Percentiles rank a stretch among this genome's conserved stretches.
Conservation (phyloP, 2,329 filamentous ascomycete genomes). For the Trichoderma brevicompactum region DNA sequence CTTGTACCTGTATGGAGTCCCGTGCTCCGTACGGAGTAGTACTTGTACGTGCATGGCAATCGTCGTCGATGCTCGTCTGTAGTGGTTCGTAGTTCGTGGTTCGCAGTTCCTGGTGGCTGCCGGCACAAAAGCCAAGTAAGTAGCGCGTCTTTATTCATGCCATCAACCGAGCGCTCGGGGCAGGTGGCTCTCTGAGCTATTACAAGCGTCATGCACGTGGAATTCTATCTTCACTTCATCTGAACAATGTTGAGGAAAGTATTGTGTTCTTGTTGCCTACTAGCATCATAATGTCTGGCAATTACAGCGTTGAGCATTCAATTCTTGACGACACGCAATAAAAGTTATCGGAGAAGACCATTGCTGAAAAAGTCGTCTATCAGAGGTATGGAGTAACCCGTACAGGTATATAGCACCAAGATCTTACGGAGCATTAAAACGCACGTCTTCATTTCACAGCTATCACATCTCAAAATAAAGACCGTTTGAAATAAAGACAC, state of each 20-base stretch:
- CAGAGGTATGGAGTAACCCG: too few relatives aligned
- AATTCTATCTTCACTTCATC: constrained; percentile 9
- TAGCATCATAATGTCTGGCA: background rate
- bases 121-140: background rate
- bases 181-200: background rate
- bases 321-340: too few relatives aligned
- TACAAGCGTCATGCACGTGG: constrained; percentile 16
- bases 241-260: too few relatives aligned
- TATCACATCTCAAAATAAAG: too few relatives aligned
- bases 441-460: too few relatives aligned
- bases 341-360: too few relatives aligned
- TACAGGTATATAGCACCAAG: too few relatives aligned
- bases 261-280: background rate
- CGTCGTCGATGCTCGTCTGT: too few relatives aligned
- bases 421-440: too few relatives aligned
- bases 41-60: too few relatives aligned
- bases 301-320: background rate
- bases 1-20: background rate
- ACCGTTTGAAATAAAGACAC: background rate
- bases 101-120: constrained; percentile 12
- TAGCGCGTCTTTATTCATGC: background rate
- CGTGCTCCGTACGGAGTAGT: too few relatives aligned
- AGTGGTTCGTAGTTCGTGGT: background rate
- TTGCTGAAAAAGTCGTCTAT: too few relatives aligned
- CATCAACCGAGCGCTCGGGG: constrained; percentile 8